A percentile compares a stretch with the other conserved stretches of the same genome.
phyloP scores from a whole-genome alignment of 2,329 filamentous ascomycete genomes.

The Aspergillus sergii region DNA sequence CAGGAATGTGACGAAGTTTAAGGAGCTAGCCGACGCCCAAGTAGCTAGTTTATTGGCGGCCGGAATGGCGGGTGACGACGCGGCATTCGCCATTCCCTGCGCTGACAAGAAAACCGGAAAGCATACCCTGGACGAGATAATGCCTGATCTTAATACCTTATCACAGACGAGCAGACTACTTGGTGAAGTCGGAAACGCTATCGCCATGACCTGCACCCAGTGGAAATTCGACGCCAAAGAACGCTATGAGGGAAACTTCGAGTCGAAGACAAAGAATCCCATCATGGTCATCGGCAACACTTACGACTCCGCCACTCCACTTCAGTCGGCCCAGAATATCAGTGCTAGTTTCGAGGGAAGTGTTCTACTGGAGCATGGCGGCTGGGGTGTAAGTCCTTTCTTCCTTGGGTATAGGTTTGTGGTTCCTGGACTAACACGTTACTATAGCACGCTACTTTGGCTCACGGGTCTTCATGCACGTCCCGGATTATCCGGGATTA shows the following conservation, averaged over 20 bases:
- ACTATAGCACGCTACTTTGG: conserved; percentile 19
- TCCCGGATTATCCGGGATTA: conserved; percentile 31
- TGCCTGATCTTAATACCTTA: neutral
- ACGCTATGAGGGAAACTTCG: conserved; percentile 25
- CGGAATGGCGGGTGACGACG: neutral
- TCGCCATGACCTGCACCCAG: conserved; percentile 15
- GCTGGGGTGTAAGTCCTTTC: conserved; percentile 16
- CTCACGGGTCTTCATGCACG: conserved; percentile 36
- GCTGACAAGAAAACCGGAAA: neutral
- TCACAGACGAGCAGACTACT: neutral
- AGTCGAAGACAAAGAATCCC: conserved; percentile 24
- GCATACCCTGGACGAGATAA: neutral
- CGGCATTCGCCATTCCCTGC: conserved; percentile 2
- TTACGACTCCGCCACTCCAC: conserved; percentile 26
- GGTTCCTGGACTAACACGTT: neutral
- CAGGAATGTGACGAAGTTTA: neutral
- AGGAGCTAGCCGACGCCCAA: neutral
- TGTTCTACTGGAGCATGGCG: conserved; percentile 23
- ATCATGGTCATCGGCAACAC: conserved; percentile 28
- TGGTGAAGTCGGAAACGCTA: conserved; percentile 9
- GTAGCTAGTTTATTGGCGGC: neutral
- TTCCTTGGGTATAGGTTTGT: neutral
- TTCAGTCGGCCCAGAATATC: conserved; percentile 22
- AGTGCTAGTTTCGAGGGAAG: conserved; percentile 25
- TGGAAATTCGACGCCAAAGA: conserved; percentile 29